Base-by-base conservation (phyloP, 208 protist genomes). In the Porcisia deanei region DNA sequence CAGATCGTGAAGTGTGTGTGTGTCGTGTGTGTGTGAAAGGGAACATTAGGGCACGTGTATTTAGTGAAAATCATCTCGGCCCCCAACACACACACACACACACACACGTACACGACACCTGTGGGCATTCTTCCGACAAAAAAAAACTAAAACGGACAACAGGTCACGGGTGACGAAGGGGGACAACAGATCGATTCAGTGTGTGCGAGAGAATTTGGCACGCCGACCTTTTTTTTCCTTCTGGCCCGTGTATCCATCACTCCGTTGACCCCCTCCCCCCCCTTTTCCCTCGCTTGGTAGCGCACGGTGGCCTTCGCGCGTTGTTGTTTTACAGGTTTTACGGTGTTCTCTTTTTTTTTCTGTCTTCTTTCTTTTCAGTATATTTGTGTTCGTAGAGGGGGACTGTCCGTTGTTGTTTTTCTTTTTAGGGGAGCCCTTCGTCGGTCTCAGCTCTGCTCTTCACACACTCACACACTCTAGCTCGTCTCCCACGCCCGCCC, bases 381-480 rank as follows among this genome's bases (percentile, higher is more conserved):
- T 30, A 5, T 49, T 47, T 16, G 41, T 34, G 39, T 39, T 47
- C 22, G 63, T 67, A 52, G 41, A 52, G 39, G 47, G 59, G 22
- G 20, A 52, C 39, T 2, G 39, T 34, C 20, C 63, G 41, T 30
- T 20, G 41, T 49, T 52, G 10, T 25, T 8, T 30, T 30, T 30
- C 30, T 30, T 30, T 30, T 30, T 30, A 0, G 30, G 30, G 30
- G 30, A 4, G 63, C 41, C 10, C 6, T n/a, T 30, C 41, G 37
- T 34, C 54, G n/a, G 12, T 69, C 66, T 71, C 66, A 71, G 63
- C 63, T 30, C 41, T n/a, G 41, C 63, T 47, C 63, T 49, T 30
- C 52, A 53, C 67, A 72, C 67, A 39, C 72, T 69, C 58, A 54
- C 75, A 60, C 54, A 18, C 59, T 47, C n/a, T 43, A 8, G 43